Evolutionary conservation across 169 alveolate species (phyloP).

Genomic region (Plasmodium sp.): DNA sequence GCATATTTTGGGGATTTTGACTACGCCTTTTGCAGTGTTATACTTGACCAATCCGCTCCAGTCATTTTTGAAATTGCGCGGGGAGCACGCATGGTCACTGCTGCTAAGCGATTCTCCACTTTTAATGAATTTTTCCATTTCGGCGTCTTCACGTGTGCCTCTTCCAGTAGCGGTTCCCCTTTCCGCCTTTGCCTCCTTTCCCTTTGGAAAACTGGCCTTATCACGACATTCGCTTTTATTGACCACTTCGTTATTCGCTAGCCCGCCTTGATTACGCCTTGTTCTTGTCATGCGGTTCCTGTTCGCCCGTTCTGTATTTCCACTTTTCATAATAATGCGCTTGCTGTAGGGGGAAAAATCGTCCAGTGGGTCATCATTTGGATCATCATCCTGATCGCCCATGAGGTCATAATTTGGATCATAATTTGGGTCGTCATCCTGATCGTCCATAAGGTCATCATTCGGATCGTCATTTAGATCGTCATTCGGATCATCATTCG

Average conservation of each 20-base stretch:
- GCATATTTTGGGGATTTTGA: slow-evolving; percentile 65
- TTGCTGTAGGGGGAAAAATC: neutral
- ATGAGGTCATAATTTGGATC: neutral
- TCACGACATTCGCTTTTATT: neutral
- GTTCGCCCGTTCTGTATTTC: neutral
- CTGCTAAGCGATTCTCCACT: neutral
- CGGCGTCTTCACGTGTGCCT: neutral
- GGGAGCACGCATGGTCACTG: neutral
- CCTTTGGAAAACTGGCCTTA: neutral
- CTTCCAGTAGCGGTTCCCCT: neutral
- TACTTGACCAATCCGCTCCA: slow-evolving; percentile 54
- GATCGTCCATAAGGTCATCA: neutral
- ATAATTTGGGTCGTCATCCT: neutral
- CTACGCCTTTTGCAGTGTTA: slow-evolving; percentile 37
- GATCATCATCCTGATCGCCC: neutral
- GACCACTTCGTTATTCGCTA: neutral
- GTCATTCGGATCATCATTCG: neutral
- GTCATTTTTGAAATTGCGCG: slow-evolving; percentile 14
- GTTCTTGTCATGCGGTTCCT: neutral
- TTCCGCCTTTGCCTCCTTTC: neutral
- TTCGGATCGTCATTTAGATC: neutral
- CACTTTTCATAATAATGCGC: neutral
- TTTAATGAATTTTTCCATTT: neutral
- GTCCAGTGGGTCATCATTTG: neutral
- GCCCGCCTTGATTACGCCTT: neutral